Conservation (phyloP, 2,329 filamentous ascomycete genomes). For the Alternaria sp. region DNA sequence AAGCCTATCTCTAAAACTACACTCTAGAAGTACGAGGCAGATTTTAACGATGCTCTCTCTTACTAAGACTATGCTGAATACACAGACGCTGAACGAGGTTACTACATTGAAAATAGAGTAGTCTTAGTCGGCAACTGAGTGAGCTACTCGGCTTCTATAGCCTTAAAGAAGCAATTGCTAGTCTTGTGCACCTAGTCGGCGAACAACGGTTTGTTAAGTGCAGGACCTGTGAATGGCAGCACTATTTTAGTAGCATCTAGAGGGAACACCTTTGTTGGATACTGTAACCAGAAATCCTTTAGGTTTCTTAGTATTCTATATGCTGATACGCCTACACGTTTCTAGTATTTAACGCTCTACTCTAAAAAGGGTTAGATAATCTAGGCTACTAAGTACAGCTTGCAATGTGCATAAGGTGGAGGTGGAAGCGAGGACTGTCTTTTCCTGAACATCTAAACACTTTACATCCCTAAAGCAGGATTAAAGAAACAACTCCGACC, state of each 20-base stretch:
- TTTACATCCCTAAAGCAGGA: slow-evolving; percentile 49
- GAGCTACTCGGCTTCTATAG: slow-evolving; percentile 43
- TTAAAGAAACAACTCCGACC: slow-evolving; percentile 55
- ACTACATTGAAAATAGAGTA: slow-evolving; percentile 55
- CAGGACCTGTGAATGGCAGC: slow-evolving; percentile 35
- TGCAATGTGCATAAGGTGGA: slow-evolving; percentile 55
- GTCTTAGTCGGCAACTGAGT: slow-evolving; percentile 51
- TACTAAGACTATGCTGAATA: slow-evolving; percentile 58
- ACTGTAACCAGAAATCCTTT: slow-evolving; percentile 61
- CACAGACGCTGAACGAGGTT: slow-evolving; percentile 50
- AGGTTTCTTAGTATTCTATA: slow-evolving; percentile 59
- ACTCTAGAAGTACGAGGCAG: slow-evolving; percentile 55
- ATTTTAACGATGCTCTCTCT: slow-evolving; percentile 57
- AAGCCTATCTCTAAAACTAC: slow-evolving; percentile 55
- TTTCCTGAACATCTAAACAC: slow-evolving; percentile 60
- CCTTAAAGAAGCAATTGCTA: slow-evolving; percentile 50
- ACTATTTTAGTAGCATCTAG: slow-evolving; percentile 53
- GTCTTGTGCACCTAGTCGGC: slow-evolving; percentile 62
- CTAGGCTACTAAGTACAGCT: slow-evolving; percentile 57
- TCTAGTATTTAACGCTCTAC: slow-evolving; percentile 59
- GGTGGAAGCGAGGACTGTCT: slow-evolving; percentile 59
- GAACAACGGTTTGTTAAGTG: slow-evolving; percentile 46
- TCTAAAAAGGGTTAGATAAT: slow-evolving; percentile 57
- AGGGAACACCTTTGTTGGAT: slow-evolving; percentile 60
- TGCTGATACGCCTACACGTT: slow-evolving; percentile 55